Evolutionary conservation across 352 stramenopile genomes (phyloP).

Genomic region (Globisporangium ultimum): DNA sequence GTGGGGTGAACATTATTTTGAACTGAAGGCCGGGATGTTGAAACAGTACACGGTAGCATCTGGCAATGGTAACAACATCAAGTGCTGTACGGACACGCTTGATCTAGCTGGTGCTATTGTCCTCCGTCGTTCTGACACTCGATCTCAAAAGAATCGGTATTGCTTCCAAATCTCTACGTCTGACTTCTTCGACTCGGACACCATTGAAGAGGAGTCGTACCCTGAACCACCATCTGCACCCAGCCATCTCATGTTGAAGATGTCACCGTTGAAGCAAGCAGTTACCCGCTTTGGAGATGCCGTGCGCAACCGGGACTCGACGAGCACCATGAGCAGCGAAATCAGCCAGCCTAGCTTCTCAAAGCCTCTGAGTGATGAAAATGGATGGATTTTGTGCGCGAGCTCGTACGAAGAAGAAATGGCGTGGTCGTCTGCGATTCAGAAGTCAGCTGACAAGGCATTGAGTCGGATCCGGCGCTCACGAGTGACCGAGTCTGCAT

Average conservation of each 20-base stretch:
- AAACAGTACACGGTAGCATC: slow-evolving; percentile 77
- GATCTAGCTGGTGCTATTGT: slow-evolving; percentile 77
- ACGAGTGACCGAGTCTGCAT: slow-evolving; percentile 43
- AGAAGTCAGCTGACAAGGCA: slow-evolving; percentile 68
- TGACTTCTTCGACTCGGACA: slow-evolving; percentile 18
- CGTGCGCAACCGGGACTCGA: slow-evolving; percentile 29
- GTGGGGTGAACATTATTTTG: slow-evolving; percentile 82
- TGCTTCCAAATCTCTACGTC: slow-evolving; percentile 81
- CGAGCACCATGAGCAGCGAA: slow-evolving; percentile 23
- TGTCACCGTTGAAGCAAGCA: slow-evolving; percentile 64
- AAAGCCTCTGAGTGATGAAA: slow-evolving; percentile 18
- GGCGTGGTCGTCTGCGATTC: slow-evolving; percentile 61
- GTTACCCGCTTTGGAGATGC: slow-evolving; percentile 49
- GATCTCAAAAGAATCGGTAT: slow-evolving; percentile 64
- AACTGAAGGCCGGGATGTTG: slow-evolving; percentile 67
- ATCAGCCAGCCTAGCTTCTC: slow-evolving; percentile 16
- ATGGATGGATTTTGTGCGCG: slow-evolving; percentile 74
- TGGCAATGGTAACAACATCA: slow-evolving; percentile 12
- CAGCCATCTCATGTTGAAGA: slow-evolving; percentile 33
- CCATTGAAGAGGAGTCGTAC: slow-evolving; percentile 25
- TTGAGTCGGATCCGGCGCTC: slow-evolving; percentile 56
- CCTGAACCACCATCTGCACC: background rate
- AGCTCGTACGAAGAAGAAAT: slow-evolving; percentile 59
- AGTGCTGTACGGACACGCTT: slow-evolving; percentile 61
- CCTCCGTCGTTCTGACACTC: slow-evolving; percentile 70